Percentiles rank a stretch among this genome's conserved stretches.
Conservation (phyloP, 1,284 basidiomycete genomes). For the Irpex sp. region DNA sequence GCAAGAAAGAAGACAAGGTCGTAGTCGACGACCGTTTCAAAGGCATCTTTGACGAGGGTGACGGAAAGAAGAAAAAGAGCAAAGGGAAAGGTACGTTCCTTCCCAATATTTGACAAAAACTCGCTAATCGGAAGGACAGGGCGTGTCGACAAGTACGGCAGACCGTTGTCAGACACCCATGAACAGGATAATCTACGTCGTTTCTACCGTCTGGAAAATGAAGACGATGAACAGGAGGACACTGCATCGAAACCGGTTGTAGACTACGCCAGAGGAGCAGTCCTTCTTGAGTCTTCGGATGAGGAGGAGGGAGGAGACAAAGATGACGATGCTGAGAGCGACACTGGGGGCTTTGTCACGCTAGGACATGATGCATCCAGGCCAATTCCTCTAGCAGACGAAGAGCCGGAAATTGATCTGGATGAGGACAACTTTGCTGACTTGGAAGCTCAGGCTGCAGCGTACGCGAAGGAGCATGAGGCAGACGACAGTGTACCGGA, state of each 20-base stretch:
- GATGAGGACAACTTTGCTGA: slow-evolving; percentile 70
- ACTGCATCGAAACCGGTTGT: slow-evolving; percentile 33
- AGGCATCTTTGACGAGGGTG: slow-evolving; percentile 56
- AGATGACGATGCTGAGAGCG: slow-evolving; percentile 41
- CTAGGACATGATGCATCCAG: slow-evolving; percentile 40
- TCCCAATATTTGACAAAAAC: neutral
- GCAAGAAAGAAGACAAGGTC: slow-evolving; percentile 78
- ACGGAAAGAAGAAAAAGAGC: slow-evolving; percentile 36
- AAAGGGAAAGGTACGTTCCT: slow-evolving; percentile 33
- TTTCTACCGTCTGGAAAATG: slow-evolving; percentile 75
- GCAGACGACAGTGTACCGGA: slow-evolving; percentile 26
- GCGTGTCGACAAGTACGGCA: slow-evolving; percentile 90
- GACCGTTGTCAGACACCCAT: slow-evolving; percentile 62
- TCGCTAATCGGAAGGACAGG: slow-evolving; percentile 27
- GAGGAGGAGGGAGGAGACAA: slow-evolving; percentile 54
- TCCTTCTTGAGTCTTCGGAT: slow-evolving; percentile 84
- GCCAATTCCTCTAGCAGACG: slow-evolving; percentile 38
- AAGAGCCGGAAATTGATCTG: slow-evolving; percentile 67
- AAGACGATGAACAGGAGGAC: slow-evolving; percentile 28
- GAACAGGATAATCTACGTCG: slow-evolving; percentile 74
- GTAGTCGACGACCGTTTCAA: slow-evolving; percentile 95
- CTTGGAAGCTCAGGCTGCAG: slow-evolving; percentile 69
- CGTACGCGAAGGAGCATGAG: slow-evolving; percentile 45
- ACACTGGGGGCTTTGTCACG: slow-evolving; percentile 44
- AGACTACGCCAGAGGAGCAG: slow-evolving; percentile 91